Base-by-base conservation (phyloP, 148 eudicot genomes). In the Nepenthes gracilis region DNA sequence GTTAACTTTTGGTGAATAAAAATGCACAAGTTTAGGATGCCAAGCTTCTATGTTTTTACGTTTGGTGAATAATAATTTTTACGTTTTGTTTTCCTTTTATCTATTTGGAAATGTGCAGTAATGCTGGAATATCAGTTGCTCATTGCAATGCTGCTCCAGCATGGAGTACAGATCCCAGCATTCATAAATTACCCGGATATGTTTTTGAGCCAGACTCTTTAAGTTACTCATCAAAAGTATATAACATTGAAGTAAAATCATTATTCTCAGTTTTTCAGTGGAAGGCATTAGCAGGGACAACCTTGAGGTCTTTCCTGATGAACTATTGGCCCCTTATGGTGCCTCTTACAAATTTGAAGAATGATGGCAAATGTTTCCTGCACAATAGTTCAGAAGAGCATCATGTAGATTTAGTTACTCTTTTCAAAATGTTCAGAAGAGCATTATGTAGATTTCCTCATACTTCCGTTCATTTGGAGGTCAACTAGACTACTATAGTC, bases 261-360 rank as follows among this genome's bases (percentile, higher is more conserved):
- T 2, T 93, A 49, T 79, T 84, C 59, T 93, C 95, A n/a, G 98
- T 96, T 45, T 93, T 88, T 60, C 81, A 81, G 6, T 77, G 75
- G 81, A 86, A 65, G 65, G 63, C 81, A 43, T 68, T 93, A 47
- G 77, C 80, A 43, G 32, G 80, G 65, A 83, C 87, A 12, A 74
- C 91, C 40, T 72, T 93, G 84, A 84, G 98, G 77, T 80, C 98
- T 8, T 88, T 93, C 65, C 72, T 86, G 60, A 59, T 86, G 70
- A 84, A 65, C 69, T 93, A 84, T 79, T 68, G 88, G 62, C 96
- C 98, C 47, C 90, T 93, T 70, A 33, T 88, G 81, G 95, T 82
- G 79, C 87, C 91, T 36, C 84, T 65, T 54, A 38, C 81, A 50
- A 69, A 70, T 35, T 57, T 61, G 57, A 92, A 93, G 37, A 93